Evolutionary conservation across 495 filamentous ascomycete species (phyloP), one percentile per base, ranked within the genome.

Genomic region (Delitschia confertaspora): DNA sequence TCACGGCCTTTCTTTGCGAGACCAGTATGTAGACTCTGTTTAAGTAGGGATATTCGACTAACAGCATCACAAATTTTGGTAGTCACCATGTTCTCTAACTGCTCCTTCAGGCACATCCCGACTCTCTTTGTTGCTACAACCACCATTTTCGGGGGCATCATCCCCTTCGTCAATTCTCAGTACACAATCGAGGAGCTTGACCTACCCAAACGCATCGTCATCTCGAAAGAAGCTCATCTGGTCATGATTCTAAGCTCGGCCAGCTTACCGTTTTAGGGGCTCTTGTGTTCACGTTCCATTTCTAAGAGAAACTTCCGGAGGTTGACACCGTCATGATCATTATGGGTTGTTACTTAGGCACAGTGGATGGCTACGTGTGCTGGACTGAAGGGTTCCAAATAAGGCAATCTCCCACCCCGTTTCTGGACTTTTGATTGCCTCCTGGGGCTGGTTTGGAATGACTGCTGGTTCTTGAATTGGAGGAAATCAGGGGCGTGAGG

Each of bases 301-400:
- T 33, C 3, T 19, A 35, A n/a, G 59, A 40, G 10, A 51, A 53
- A 44, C 33, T 46, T 20, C 35, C 50, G 1, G 43, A 49, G 13
- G 34, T 60, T 4, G 63, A 66, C 51, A 64, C 66, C 21, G 45
- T 58, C 8, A 46, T 58, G 33, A 45, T 60, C 13, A 60, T 67
- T 42, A 25, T 46, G 18, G 59, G 60, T 6, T 10, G 11, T 16
- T 64, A 65, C 24, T 47, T 57, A 0, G 47, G 42, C n/a, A 46
- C 60, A 0, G 51, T 54, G 18, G 55, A 54, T 26, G 59, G 62
- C 40, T 47, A 36, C n/a, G 47, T 67, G 9, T 51, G 49, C 21
- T 65, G 63, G 65, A 47, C 38, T 14, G 60, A 62, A 38, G 61
- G 57, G 53, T 45, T 4, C 44, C 33, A 13, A 33, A 46, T n/a